phyloP scores from a whole-genome alignment of 257 asterid genomes.

The Phtheirospermum japonicum region DNA sequence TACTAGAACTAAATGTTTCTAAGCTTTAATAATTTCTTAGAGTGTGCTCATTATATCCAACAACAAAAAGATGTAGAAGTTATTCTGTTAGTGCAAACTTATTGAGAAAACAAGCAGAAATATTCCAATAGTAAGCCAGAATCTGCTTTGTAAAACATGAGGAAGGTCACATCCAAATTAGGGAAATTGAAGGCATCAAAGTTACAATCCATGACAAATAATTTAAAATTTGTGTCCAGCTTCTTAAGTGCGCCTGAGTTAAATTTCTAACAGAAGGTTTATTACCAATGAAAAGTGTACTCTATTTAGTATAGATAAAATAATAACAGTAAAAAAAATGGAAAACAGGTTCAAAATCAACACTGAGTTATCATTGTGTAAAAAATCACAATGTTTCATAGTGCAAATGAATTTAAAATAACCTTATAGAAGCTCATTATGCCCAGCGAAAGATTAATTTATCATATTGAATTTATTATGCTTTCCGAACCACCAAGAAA shows the following conservation, averaged over 20 bases:
- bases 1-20: too few species aligned
- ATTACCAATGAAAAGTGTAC: background rate
- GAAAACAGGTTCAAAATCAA: conserved; percentile 5
- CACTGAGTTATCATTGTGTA: background rate
- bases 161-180: conserved; percentile 3
- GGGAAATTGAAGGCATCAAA: background rate
- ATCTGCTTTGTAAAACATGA: background rate
- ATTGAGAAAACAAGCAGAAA: too few species aligned
- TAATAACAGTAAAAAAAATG: background rate
- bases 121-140: too few species aligned
- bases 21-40: too few species aligned
- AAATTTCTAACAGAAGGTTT: background rate
- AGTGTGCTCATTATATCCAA: too few species aligned
- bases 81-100: too few species aligned
- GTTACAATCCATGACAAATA: conserved; percentile 3
- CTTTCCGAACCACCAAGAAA: conserved; percentile 18
- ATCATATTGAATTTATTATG: background rate
- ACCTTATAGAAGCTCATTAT: conserved; percentile 15
- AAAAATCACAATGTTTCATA: background rate
- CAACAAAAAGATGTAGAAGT: too few species aligned
- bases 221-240: background rate
- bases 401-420: background rate
- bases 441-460: background rate
- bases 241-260: background rate
- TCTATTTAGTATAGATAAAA: background rate